These are phyloP conservation scores for Gossypium davidsonii DNA, from an alignment of 441 rosid genomes.

Conservation along the genomic window DNA sequence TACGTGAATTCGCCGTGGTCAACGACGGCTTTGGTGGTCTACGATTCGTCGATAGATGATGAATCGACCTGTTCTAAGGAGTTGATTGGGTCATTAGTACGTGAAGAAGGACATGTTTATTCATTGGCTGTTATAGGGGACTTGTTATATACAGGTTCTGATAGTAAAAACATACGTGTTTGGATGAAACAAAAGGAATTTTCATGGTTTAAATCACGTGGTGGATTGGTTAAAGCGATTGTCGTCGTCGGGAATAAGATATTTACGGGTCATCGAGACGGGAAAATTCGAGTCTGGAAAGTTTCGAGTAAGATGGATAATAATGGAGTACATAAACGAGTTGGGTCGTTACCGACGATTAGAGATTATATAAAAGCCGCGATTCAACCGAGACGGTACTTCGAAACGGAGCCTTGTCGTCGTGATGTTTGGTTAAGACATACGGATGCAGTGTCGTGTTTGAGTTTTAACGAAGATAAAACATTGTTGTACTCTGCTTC, in stretches of 20 bases:
- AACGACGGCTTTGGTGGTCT: neutral
- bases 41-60: neutral
- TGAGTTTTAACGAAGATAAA: conserved; percentile 62
- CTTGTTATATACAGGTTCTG: conserved; percentile 74
- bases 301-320: conserved; percentile 30
- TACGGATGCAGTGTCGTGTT: conserved; percentile 73
- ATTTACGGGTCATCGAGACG: conserved; percentile 86
- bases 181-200: conserved; percentile 78
- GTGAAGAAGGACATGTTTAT: conserved; percentile 82
- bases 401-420: conserved; percentile 39
- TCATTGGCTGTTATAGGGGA: conserved; percentile 65
- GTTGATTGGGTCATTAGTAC: conserved; percentile 67
- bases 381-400: conserved; percentile 49
- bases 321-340: conserved; percentile 35
- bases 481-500: conserved; percentile 61
- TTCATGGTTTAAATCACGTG: conserved; percentile 63
- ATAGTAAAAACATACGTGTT: conserved; percentile 77
- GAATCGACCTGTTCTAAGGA: conserved; percentile 31
- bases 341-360: conserved; percentile 57
- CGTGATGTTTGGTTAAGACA: conserved; percentile 51
- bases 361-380: conserved; percentile 51
- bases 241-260: conserved; percentile 51
- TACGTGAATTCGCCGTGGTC: conserved; percentile 58
- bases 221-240: conserved; percentile 74
- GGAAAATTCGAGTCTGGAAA: conserved; percentile 77